Evolutionary conservation across 345 rosid genomes (phyloP), one percentile per base, ranked within the genome.

Genomic region (Melaleuca quinquenervia): DNA sequence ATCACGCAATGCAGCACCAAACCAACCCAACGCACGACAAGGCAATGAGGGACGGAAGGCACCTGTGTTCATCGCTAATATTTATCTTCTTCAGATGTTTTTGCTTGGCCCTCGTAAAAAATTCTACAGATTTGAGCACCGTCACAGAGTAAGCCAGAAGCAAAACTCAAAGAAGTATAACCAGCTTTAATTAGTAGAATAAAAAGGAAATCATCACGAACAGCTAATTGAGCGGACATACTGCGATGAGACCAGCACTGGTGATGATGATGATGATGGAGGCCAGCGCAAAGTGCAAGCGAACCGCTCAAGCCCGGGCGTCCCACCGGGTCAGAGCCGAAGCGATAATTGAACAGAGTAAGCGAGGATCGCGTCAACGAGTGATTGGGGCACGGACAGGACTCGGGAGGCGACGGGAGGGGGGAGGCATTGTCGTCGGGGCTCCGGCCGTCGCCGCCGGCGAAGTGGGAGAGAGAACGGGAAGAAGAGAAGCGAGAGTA

Each of bases 21-120:
- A 24, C 86, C 13, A 74, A 1, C 13, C 36, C n/a, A 29, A 41
- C 29, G 50, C 76, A 48, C 53, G 21, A 83, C 2, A 36, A 52
- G 41, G 26, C 41, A 26, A 51, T 24, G 41, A n/a, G 6, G 45
- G 60, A 84, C 49, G n/a, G 50, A 52, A 50, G 10, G 50, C 14
- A 95, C 98, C 96, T 96, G 89, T 94, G 99, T 82, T 91, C 93
- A 89, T 96, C 99, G 92, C 76, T 92, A 50, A 91, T 84, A 89
- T 91, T 95, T 84, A 95, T 94, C 89, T 90, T 92, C 95, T 94
- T 89, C 83, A 89, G 87, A 86, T 91, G 96, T 89, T 96, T 96
- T 3, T 91, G 97, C 89, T 96, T 96, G 2, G 98, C 92, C 86
- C 95, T 91, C 5, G 97, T 95, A 85, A 95, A 91, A 85, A 96